Conservation (phyloP, 2,329 filamentous ascomycete genomes). For the Ceratocystis ficicola region DNA sequence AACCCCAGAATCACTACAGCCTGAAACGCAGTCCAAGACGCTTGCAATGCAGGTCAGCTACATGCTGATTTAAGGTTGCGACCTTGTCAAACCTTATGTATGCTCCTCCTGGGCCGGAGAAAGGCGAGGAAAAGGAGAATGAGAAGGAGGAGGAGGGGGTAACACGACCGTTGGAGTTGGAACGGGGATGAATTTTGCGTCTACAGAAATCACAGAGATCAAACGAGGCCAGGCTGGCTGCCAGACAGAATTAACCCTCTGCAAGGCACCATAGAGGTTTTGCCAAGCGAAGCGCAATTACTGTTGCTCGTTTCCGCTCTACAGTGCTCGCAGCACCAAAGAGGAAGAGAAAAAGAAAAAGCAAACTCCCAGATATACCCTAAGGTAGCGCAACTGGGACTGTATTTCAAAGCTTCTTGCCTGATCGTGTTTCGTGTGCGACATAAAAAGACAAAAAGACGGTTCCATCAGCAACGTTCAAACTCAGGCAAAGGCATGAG, state of each 20-base stretch:
- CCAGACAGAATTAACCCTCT: too few species aligned
- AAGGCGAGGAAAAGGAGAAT: too few species aligned
- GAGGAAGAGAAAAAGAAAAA: too few species aligned
- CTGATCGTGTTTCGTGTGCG: not conserved
- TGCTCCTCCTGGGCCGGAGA: not conserved
- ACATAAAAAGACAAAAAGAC: not conserved
- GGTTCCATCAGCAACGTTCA: too few species aligned
- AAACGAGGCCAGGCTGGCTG: too few species aligned
- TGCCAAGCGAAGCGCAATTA: too few species aligned
- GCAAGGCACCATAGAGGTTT: too few species aligned
- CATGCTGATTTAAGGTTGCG: not conserved
- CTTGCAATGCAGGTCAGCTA: not conserved
- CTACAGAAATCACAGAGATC: too few species aligned
- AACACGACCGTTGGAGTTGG: not conserved
- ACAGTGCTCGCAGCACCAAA: too few species aligned
- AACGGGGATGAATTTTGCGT: too few species aligned
- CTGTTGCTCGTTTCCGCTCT: too few species aligned
- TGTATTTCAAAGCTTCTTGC: not conserved
- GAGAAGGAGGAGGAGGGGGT: not conserved
- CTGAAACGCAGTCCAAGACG: conserved; percentile 1
- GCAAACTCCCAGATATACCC: too few species aligned
- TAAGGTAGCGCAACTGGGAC: not conserved
- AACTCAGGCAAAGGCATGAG: not conserved
- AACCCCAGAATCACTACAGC: not conserved
- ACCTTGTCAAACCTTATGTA: not conserved